Percentiles rank a stretch among this genome's conserved stretches.
Conservation (phyloP, 345 rosid species). For the Boechera retrofracta region DNA sequence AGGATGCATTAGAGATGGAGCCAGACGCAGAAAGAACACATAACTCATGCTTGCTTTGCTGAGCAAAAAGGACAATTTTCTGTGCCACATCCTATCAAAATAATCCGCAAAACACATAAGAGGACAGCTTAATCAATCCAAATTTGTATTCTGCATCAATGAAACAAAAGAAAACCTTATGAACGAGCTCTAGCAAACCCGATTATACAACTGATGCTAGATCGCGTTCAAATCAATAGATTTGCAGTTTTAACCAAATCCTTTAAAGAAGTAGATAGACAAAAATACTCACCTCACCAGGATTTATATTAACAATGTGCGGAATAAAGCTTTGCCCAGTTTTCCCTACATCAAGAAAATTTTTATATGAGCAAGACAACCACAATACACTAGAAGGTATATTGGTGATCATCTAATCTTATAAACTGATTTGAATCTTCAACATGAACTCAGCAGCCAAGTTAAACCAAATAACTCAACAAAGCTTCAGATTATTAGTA, state of each 20-base stretch:
- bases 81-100: slow-evolving; percentile 78
- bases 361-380: background rate
- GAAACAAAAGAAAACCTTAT: background rate
- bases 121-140: background rate
- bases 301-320: slow-evolving; percentile 68
- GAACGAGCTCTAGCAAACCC: background rate
- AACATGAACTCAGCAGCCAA: background rate
- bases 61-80: slow-evolving; percentile 69
- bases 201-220: background rate
- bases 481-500: no score
- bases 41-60: slow-evolving; percentile 79
- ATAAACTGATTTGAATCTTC: background rate
- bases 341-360: slow-evolving; percentile 55
- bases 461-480: no score
- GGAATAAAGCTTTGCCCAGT: slow-evolving; percentile 81
- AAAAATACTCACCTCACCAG: slow-evolving; percentile 75
- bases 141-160: background rate
- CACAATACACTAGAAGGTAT: background rate
- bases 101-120: slow-evolving; percentile 39
- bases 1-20: slow-evolving; percentile 74
- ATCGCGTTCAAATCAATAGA: slow-evolving; percentile 4
- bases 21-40: slow-evolving; percentile 94
- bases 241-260: background rate
- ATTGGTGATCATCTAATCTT: background rate
- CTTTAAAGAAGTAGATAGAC: background rate